These are phyloP conservation scores for Pestalotiopsis fici DNA, from an alignment of 2,329 filamentous ascomycete species.

Conservation along the genomic window DNA sequence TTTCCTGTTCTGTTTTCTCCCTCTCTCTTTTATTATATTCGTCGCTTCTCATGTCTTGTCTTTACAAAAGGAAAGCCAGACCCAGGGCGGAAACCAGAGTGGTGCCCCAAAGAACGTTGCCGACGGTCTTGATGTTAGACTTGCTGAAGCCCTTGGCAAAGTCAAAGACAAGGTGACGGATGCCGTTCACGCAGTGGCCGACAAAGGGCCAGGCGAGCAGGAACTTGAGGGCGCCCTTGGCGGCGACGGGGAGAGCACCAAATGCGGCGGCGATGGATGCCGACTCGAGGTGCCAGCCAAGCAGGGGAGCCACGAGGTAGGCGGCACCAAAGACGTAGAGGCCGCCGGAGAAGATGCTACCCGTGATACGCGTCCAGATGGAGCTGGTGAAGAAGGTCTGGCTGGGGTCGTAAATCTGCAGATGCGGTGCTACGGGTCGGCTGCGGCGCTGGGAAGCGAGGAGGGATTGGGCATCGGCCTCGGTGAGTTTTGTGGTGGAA, in stretches of 20 bases:
- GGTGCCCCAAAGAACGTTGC: conserved; percentile 48
- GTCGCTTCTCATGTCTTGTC: conserved; percentile 2
- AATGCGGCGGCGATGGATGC: conserved; percentile 62
- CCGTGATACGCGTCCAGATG: conserved; percentile 82
- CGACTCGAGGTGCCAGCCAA: conserved; percentile 65
- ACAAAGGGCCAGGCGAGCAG: conserved; percentile 59
- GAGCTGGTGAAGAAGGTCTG: conserved; percentile 81
- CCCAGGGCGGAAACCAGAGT: conserved; percentile 45
- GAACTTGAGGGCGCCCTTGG: conserved; percentile 60
- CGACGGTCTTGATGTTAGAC: conserved; percentile 44
- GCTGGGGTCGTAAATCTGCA: conserved; percentile 81
- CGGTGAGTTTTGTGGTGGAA: conserved; percentile 59
- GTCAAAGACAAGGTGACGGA: conserved; percentile 57
- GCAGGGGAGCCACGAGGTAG: conserved; percentile 77
- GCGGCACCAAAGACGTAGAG: conserved; percentile 80
- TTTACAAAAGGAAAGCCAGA: conserved; percentile 50
- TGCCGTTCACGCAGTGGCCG: conserved; percentile 58
- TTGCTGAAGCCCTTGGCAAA: conserved; percentile 51
- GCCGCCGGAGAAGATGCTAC: conserved; percentile 66
- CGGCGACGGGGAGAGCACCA: conserved; percentile 57
- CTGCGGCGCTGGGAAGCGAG: conserved; percentile 78
- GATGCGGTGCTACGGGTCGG: conserved; percentile 83
- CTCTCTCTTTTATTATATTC: conserved; percentile 7
- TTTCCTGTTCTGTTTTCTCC: conserved; percentile 3
- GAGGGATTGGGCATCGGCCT: conserved; percentile 58